Conservation (phyloP, 2,329 filamentous ascomycete species). For the Graphium sp. region DNA sequence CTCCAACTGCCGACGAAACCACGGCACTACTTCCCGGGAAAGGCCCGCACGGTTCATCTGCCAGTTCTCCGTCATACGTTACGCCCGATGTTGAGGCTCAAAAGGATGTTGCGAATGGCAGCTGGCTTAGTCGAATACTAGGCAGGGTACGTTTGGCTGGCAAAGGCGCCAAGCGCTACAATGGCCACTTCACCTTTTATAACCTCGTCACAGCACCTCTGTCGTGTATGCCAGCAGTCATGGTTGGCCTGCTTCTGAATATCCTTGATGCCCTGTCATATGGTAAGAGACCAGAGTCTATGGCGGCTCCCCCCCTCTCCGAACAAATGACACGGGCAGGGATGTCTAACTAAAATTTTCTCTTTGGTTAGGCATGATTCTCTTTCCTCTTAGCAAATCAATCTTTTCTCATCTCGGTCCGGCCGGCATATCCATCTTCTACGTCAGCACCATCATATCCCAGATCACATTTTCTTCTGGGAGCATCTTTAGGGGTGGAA, state of each 20-base stretch:
- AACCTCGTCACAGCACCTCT: slow-evolving; percentile 48
- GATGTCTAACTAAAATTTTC: slow-evolving; percentile 6
- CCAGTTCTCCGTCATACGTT: too few relatives aligned
- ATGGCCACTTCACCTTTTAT: too few relatives aligned
- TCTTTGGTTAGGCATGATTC: slow-evolving; percentile 52
- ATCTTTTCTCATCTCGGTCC: slow-evolving; percentile 76
- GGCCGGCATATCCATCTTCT: slow-evolving; percentile 96
- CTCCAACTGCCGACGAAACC: too few relatives aligned
- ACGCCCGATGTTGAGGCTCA: too few relatives aligned
- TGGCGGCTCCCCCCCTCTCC: neutral
- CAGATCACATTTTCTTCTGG: slow-evolving; percentile 79
- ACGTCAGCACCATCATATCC: slow-evolving; percentile 89
- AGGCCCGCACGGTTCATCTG: too few relatives aligned
- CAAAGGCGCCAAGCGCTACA: too few relatives aligned
- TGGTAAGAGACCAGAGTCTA: slow-evolving; percentile 38
- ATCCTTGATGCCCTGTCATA: slow-evolving; percentile 91
- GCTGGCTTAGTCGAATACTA: too few relatives aligned
- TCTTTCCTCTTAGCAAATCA: slow-evolving; percentile 79
- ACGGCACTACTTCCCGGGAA: too few relatives aligned
- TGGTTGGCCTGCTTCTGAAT: slow-evolving; percentile 79
- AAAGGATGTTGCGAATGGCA: too few relatives aligned
- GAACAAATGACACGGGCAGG: too few relatives aligned
- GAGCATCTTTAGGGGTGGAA: slow-evolving; percentile 76
- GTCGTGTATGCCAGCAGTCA: slow-evolving; percentile 65
- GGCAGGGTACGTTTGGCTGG: too few relatives aligned